A percentile compares a stretch with the other conserved stretches of the same genome.
Evolutionary conservation across 2,329 filamentous ascomycete species (phyloP).

Genomic region (Colletotrichum sp.): DNA sequence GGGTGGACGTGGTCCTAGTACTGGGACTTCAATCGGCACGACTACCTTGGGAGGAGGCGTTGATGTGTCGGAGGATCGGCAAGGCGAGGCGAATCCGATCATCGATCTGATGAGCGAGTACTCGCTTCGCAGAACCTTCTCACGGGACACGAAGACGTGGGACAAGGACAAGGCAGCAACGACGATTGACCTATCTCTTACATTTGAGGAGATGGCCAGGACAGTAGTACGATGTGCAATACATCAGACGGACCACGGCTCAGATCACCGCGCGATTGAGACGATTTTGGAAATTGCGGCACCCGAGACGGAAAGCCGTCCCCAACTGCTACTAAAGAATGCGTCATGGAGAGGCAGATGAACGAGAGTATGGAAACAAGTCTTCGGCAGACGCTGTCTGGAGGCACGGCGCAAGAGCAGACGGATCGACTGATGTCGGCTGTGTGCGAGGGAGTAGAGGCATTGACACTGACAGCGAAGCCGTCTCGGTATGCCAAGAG

Average conservation of each 20-base stretch:
- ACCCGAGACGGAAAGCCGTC: not conserved
- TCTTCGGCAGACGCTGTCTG: conserved; percentile 27
- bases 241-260: conserved; percentile 28
- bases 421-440: not conserved
- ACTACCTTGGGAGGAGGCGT: conserved; percentile 27
- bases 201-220: conserved; percentile 24
- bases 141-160: conserved; percentile 38
- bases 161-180: conserved; percentile 21
- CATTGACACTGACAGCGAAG: conserved; percentile 26
- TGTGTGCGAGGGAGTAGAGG: not conserved
- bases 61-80: conserved; percentile 20
- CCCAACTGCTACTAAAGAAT: conserved; percentile 29
- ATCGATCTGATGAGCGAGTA: conserved; percentile 39
- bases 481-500: conserved; percentile 31
- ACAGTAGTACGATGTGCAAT: conserved; percentile 20
- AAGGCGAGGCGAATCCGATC: conserved; percentile 40
- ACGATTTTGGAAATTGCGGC: conserved; percentile 29
- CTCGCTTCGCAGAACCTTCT: conserved; percentile 36
- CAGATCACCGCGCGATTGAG: conserved; percentile 34
- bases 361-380: conserved; percentile 10
- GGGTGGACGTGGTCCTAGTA: conserved; percentile 4
- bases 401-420: not conserved
- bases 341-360: conserved; percentile 29
- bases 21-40: conserved; percentile 25
- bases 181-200: conserved; percentile 31